Evolutionary conservation across 805 yeast species (phyloP), one percentile per base, ranked within the genome.

Genomic region (Starmerella geochares): DNA sequence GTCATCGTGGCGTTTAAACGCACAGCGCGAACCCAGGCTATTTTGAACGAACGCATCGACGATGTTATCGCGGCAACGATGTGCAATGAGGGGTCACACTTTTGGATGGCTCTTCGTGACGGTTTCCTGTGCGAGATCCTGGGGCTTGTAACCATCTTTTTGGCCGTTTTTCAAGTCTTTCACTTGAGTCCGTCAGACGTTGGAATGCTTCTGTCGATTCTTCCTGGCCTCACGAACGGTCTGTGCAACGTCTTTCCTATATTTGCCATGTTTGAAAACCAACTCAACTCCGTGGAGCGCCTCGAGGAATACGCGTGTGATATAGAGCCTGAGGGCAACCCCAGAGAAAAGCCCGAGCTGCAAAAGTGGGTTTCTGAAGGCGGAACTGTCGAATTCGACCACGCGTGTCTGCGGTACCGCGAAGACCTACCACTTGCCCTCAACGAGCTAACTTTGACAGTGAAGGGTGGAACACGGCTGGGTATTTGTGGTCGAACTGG

Each of bases 401-500:
- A 79, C 58, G 85, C 79, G 17, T 65, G 71, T 23, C 65, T 83
- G 65, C 67, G 76, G 31, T 83, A 83, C 64, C 72, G 87, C 58
- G 76, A 75, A 8, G 76, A 71, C 2, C 70, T 83, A 43, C 88
- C 90, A 4, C 65, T 73, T 38, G 90, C 80, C 3, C 68, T 83
- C 61, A 76, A 79, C 53, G 67, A 78, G 52, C 66, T 83, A 48
- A 64, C 63, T 32, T 67, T 81, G 40, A 64, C 64, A 7, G 69
- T 83, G 41, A 62, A 69, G 9, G 73, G 80, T 0, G 68, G 73
- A 17, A 83, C 83, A 63, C 83, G 81, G 60, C 75, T 85, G 57
- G 95, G 94, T 44, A 79, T 85, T 47, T 82, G 90, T 70, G 95
- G 95, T 41, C 75, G 95, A 62, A 85, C 95, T 0, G 95, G 95